phyloP scores from a whole-genome alignment of 148 eudicot species.

The Rhododendron molle region DNA sequence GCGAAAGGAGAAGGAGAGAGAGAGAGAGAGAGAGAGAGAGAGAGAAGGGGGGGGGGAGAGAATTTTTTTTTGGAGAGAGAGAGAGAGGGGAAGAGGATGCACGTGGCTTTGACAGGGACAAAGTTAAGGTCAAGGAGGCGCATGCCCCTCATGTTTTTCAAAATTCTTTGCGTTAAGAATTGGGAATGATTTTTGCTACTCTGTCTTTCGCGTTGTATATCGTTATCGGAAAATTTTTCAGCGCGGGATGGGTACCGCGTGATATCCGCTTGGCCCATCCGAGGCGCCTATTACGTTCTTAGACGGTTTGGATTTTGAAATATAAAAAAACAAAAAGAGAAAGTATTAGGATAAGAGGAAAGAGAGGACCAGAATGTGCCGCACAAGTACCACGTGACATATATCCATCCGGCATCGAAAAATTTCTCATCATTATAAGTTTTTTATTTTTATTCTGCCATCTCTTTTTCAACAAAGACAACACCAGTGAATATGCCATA shows the following conservation, averaged over 20 bases:
- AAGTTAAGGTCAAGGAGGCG: neutral
- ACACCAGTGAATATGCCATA: too few relatives aligned
- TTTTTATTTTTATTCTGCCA: too few relatives aligned
- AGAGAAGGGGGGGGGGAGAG: neutral
- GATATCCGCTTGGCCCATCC: fast-evolving
- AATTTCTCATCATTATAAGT: too few relatives aligned
- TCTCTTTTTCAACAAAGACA: too few relatives aligned
- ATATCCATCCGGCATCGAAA: too few relatives aligned
- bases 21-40: neutral
- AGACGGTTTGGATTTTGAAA: too few relatives aligned
- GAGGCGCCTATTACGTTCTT: too few relatives aligned
- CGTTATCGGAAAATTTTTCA: too few relatives aligned
- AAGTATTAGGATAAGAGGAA: too few relatives aligned
- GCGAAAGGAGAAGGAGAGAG: neutral
- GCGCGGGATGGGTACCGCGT: fast-evolving
- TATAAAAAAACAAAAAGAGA: fast-evolving
- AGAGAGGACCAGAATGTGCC: too few relatives aligned
- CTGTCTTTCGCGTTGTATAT: too few relatives aligned
- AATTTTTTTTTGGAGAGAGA: neutral
- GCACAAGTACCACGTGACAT: fast-evolving
- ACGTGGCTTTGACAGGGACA: neutral
- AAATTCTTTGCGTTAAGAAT: neutral
- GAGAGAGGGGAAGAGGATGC: neutral
- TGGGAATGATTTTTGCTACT: neutral
- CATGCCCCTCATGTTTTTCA: neutral